Percentiles rank a stretch among this genome's conserved stretches.
These are phyloP conservation scores for Umbelopsis isabellina DNA, from an alignment of 192 early-diverging fungal genomes.

Conservation along the genomic window DNA sequence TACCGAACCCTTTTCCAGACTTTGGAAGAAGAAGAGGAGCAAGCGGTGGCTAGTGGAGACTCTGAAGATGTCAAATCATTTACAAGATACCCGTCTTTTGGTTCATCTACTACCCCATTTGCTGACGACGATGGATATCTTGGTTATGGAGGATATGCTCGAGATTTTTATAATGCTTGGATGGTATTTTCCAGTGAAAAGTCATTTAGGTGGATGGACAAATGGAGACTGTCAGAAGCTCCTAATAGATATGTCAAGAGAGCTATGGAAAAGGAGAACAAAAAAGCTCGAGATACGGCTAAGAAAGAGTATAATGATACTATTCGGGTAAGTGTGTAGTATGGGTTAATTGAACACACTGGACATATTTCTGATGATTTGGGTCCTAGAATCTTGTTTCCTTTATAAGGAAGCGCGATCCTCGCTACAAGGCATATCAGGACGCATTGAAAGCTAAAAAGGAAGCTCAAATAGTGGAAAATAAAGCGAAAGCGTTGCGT, in stretches of 20 bases:
- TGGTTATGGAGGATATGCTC: conserved; percentile 46
- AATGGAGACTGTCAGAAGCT: conserved; percentile 79
- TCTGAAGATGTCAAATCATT: conserved; percentile 24
- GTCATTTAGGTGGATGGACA: conserved; percentile 94
- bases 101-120: conserved; percentile 64
- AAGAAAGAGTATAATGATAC: conserved; percentile 76
- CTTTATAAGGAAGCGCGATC: conserved; percentile 88
- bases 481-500: conserved; percentile 61
- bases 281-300: conserved; percentile 75
- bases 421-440: conserved; percentile 74
- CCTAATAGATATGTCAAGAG: conserved; percentile 81
- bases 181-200: conserved; percentile 80
- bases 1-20: conserved; percentile 79
- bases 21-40: conserved; percentile 81
- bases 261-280: conserved; percentile 93
- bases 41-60: conserved; percentile 51
- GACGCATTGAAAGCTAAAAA: conserved; percentile 59
- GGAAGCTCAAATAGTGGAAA: conserved; percentile 57
- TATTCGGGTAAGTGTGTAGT: conserved; percentile 53
- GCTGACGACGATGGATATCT: conserved; percentile 57
- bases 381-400: conserved; percentile 62
- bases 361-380: conserved; percentile 1
- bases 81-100: conserved; percentile 65
- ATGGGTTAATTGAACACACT: not conserved
- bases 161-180: conserved; percentile 84